These are phyloP conservation scores for Xerocomus minutiporus DNA, from an alignment of 1,284 basidiomycete genomes.

Conservation along the genomic window DNA sequence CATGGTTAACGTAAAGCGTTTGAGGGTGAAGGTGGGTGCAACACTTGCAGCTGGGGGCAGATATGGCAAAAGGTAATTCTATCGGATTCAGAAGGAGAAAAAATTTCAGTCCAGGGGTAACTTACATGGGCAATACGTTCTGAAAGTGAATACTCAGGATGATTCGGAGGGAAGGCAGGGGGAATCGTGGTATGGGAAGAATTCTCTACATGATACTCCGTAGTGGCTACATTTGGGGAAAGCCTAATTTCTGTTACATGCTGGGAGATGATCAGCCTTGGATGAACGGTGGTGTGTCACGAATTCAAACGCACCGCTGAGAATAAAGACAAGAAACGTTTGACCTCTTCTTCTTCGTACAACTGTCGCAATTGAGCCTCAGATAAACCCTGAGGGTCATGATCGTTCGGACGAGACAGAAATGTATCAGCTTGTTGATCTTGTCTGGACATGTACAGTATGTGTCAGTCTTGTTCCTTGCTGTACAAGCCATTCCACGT, in stretches of 20 bases:
- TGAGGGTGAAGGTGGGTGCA: slow-evolving; percentile 48
- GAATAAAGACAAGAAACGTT: slow-evolving; percentile 54
- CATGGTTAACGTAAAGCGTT: slow-evolving; percentile 46
- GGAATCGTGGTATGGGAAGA: background rate
- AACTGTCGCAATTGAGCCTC: slow-evolving; percentile 47
- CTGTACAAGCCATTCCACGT: background rate
- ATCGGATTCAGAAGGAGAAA: slow-evolving; percentile 7
- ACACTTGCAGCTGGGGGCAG: slow-evolving; percentile 41
- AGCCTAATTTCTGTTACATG: slow-evolving; percentile 57
- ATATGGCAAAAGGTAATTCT: slow-evolving; percentile 44
- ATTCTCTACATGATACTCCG: background rate
- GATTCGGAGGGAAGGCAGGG: slow-evolving; percentile 12
- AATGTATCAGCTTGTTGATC: background rate
- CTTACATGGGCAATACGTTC: slow-evolving; percentile 42
- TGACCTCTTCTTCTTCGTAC: slow-evolving; percentile 61
- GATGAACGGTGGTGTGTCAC: background rate
- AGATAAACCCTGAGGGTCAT: slow-evolving; percentile 18
- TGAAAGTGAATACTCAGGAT: slow-evolving; percentile 27
- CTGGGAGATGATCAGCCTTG: slow-evolving; percentile 30
- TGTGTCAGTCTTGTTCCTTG: background rate
- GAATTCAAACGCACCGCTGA: slow-evolving; percentile 41
- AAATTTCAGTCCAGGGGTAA: background rate
- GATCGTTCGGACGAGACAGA: background rate
- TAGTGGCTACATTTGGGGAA: slow-evolving; percentile 1
- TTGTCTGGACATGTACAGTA: slow-evolving; percentile 12